phyloP scores from a whole-genome alignment of 2,329 filamentous ascomycete genomes.

The Arthrobotrys sinensis region DNA sequence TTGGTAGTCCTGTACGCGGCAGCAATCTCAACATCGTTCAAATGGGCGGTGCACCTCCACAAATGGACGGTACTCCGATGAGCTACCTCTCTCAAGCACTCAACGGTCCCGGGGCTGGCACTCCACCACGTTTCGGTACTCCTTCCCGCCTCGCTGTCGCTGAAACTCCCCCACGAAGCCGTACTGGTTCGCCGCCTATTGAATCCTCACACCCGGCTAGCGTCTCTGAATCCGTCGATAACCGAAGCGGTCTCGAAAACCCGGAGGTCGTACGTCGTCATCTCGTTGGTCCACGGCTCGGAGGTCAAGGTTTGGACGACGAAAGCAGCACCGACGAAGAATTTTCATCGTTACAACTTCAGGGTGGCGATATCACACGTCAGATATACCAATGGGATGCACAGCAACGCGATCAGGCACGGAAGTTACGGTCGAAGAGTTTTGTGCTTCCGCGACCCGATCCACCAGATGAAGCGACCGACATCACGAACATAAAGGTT shows the following conservation, averaged over 20 bases:
- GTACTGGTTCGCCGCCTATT: constrained; percentile 69
- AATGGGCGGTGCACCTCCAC: constrained; percentile 42
- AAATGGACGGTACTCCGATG: constrained; percentile 42
- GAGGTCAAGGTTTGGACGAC: constrained; percentile 70
- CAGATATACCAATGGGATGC: constrained; percentile 98
- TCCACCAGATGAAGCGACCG: constrained; percentile 83
- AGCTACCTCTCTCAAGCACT: constrained; percentile 83
- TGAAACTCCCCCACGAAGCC: constrained; percentile 66
- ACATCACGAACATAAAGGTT: constrained; percentile 91
- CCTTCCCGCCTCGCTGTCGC: constrained; percentile 70
- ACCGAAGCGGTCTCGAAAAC: constrained; percentile 82
- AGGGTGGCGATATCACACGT: constrained; percentile 93
- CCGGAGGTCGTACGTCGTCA: constrained; percentile 92
- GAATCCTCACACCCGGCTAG: constrained; percentile 72
- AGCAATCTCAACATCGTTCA: constrained; percentile 52
- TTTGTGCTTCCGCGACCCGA: constrained; percentile 84
- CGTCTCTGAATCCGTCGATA: constrained; percentile 89
- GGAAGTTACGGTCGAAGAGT: constrained; percentile 82
- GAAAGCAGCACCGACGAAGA: constrained; percentile 73
- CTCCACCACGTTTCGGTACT: constrained; percentile 79
- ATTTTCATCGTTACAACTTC: constrained; percentile 92
- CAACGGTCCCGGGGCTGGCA: constrained; percentile 72
- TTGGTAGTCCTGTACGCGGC: constrained; percentile 51
- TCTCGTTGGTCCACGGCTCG: constrained; percentile 72
- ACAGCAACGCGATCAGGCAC: constrained; percentile 77